These are phyloP conservation scores for Pilaira anomala DNA, from an alignment of 192 early-diverging fungal genomes.

Conservation along the genomic window DNA sequence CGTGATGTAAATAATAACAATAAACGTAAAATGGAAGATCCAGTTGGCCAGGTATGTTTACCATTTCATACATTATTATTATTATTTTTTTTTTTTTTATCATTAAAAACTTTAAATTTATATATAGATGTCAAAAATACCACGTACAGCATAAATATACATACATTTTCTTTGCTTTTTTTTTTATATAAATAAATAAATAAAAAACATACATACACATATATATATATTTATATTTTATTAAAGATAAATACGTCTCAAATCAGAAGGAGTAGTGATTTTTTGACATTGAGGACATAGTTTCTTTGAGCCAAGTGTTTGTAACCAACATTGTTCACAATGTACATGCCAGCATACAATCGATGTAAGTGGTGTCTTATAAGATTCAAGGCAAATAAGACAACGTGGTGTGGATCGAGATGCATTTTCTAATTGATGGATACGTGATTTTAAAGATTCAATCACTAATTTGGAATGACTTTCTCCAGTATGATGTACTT, in stretches of 20 bases:
- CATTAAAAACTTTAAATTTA: background rate
- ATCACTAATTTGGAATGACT: constrained; percentile 62
- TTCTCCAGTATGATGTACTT: background rate
- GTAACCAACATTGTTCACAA: constrained; percentile 87
- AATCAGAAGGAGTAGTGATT: constrained; percentile 78
- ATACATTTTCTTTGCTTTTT: too few species aligned
- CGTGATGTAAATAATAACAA: constrained; percentile 16
- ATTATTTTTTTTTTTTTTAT: constrained; percentile 9
- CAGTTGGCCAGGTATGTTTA: constrained; percentile 1
- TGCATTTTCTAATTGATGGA: constrained; percentile 58
- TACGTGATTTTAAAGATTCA: constrained; percentile 71
- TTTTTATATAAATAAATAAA: background rate
- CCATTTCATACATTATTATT: background rate
- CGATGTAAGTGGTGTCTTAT: constrained; percentile 67
- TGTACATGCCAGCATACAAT: constrained; percentile 92
- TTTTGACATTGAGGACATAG: constrained; percentile 89
- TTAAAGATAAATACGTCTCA: constrained; percentile 80
- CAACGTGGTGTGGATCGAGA: constrained; percentile 57
- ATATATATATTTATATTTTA: background rate
- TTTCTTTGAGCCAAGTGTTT: constrained; percentile 79
- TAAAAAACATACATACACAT: background rate
- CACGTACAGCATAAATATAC: background rate
- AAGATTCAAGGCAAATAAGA: constrained; percentile 76
- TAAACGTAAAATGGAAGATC: constrained; percentile 9
- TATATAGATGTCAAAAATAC: too few species aligned